These are phyloP conservation scores for Pontederia paniculata DNA, from an alignment of 176 grass and related monocot species.

Conservation along the genomic window DNA sequence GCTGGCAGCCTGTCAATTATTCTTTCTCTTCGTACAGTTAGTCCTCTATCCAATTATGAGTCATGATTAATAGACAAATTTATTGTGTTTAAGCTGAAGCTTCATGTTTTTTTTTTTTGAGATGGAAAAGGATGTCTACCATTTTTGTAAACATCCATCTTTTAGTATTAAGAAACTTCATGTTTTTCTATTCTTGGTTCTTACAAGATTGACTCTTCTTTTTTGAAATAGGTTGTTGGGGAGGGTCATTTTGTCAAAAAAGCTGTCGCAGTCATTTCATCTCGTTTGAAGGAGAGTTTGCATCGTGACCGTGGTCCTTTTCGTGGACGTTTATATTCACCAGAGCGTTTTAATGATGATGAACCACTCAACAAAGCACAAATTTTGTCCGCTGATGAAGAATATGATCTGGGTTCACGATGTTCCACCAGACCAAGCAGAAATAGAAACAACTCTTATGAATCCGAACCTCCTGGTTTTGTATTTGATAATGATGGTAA, in stretches of 20 bases:
- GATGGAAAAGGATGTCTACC: too few relatives aligned
- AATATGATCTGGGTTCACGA: slow-evolving; percentile 28
- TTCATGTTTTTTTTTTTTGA: neutral
- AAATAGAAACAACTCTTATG: slow-evolving; percentile 40
- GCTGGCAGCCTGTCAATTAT: too few relatives aligned
- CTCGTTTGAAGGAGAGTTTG: slow-evolving; percentile 88
- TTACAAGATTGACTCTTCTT: slow-evolving; percentile 1
- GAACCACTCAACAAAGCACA: slow-evolving; percentile 21
- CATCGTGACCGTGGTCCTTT: slow-evolving; percentile 81
- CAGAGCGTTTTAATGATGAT: slow-evolving; percentile 59
- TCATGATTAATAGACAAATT: neutral
- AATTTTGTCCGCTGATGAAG: slow-evolving; percentile 43
- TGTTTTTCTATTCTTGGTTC: neutral
- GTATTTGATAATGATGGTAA: slow-evolving; percentile 69
- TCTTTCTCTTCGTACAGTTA: too few relatives aligned
- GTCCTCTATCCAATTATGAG: too few relatives aligned
- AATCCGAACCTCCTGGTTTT: slow-evolving; percentile 52
- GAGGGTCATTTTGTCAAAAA: slow-evolving; percentile 78
- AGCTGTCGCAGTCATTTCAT: slow-evolving; percentile 64
- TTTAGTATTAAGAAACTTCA: too few relatives aligned
- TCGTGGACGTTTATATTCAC: slow-evolving; percentile 56
- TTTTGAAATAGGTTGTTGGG: slow-evolving; percentile 56
- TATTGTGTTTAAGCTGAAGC: neutral
- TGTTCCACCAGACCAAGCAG: slow-evolving; percentile 29
- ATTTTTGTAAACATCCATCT: too few relatives aligned